Base-by-base conservation (phyloP, 2,329 filamentous ascomycete species). In the Cytospora chrysosperma region DNA sequence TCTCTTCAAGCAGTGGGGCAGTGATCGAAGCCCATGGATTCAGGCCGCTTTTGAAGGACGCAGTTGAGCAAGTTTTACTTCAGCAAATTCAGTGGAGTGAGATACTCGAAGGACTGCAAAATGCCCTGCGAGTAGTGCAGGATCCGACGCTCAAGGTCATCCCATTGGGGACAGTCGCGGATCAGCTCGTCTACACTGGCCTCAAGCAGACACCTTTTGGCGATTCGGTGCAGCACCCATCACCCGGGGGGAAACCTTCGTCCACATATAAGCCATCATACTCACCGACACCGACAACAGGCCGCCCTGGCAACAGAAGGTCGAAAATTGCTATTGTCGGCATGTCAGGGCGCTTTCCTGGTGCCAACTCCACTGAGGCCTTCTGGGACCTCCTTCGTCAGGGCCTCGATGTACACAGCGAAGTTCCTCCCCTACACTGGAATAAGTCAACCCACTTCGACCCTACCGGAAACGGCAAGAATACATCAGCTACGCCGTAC, bases 311-410 rank as follows among this genome's bases (percentile, higher is more conserved):
- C 17, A 24, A 28, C 1, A 52, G 52, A 3, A 56, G 84, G 69
- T 84, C 86, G 72, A 93, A 93, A 75, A 85, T 96, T 67, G 92
- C 92, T 63, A 93, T 96, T 67, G 89, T 96, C 37, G 92, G 92
- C 58, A 90, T 92, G 84, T 85, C 90, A 52, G 90, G 90, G 59
- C 84, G 90, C 59, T 92, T 92, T 74, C 90, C 90, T 69, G 27
- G 50, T 13, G 88, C 90, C 59, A 87, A 85, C 17, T 88, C 82
- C 69, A 83, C 86, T 65, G 88, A 92, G 63, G 84, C 85, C 59
- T 84, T 93, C 47, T 93, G 90, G 90, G 86, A 91, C 63, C 79
- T 93, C 4, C 81, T 93, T 27, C 84, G 87, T 72, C 86, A 89
- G 74, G 90, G 90, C 21, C 82, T 92, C 8, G 89, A 92, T 73